Evolutionary conservation across 2,329 filamentous ascomycete species (phyloP), one percentile per base, ranked within the genome.

Genomic region (Colletotrichum horii): DNA sequence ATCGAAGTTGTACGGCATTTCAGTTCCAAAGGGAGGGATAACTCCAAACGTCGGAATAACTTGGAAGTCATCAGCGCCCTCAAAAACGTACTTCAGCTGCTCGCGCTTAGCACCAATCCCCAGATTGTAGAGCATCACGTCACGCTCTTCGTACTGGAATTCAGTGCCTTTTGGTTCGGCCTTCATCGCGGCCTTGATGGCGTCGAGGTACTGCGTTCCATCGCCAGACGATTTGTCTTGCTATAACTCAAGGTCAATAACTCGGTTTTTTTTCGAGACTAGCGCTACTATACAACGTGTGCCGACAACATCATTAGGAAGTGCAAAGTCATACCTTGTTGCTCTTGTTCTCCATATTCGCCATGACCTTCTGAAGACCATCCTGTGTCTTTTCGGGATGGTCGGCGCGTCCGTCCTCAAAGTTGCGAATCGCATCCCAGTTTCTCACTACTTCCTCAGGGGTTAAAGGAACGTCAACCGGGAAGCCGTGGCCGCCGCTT

Each of bases 11-110:
- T 94, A 98, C 32, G 96, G 95, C 76, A 93, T 88, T 79, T 94
- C 90, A 76, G 95, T 93, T 86, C 94, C 94, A 88, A 98, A 98
- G 81, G 93, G 94, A n/a, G 97, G 97, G 80, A 99, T 93, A 77
- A 98, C 97, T 83, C 96, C 97, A 82, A 95, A 99, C n/a, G 96
- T 97, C 69, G 97, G 97, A 69, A 98, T 89, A 69, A 95, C 93
- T 84, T 98, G 95, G 92, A 99, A 99, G 84, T 97, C 91, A 71
- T 98, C 96, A 82, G 93, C 88, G 82, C 95, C 94, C 89, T 99
- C 97, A 82, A 95, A 99, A 77, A 98, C 93, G 80, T 97, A 93
- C 78, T 93, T 91, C 52, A 99, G 91, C 77, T 99, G 95, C 34
- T 92, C 95, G 79, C 94, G 93, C 89, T 98, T 98, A 78, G 96